Evolutionary conservation across 2,329 filamentous ascomycete species (phyloP).

Genomic region (Botrytis cinerea): DNA sequence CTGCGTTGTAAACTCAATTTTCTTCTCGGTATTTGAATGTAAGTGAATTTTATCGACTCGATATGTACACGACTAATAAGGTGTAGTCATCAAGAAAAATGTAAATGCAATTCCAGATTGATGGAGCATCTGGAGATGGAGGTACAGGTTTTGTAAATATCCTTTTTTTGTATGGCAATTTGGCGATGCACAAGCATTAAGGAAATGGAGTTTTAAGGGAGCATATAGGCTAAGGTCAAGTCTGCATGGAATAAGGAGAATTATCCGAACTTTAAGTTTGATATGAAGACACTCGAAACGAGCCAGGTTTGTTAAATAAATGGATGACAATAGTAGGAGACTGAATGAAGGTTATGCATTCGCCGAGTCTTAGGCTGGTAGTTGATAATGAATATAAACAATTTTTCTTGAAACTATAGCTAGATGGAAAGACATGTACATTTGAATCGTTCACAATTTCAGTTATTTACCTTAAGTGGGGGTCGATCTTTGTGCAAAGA

Average conservation of each 20-base stretch:
- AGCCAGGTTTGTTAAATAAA: not conserved
- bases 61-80: not conserved
- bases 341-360: not conserved
- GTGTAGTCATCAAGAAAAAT: slow-evolving; percentile 64
- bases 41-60: not conserved
- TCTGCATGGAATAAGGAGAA: slow-evolving; percentile 3
- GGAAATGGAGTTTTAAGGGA: slow-evolving; percentile 21
- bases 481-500: not conserved
- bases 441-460: not conserved
- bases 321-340: slow-evolving; percentile 2
- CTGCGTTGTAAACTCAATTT: slow-evolving; percentile 82
- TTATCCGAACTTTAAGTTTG: not conserved
- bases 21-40: slow-evolving; percentile 83
- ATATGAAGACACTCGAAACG: not conserved
- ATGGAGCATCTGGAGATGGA: slow-evolving; percentile 21
- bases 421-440: not conserved
- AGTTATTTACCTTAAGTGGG: not conserved
- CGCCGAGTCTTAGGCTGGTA: not conserved
- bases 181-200: slow-evolving; percentile 19
- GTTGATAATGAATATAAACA: not conserved
- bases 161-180: slow-evolving; percentile 22
- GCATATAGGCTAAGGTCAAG: slow-evolving; percentile 3
- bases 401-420: not conserved
- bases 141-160: slow-evolving; percentile 21
- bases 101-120: slow-evolving; percentile 42